These are phyloP conservation scores for Amylocystis lapponica DNA, from an alignment of 768 basidiomycete genomes.

Conservation along the genomic window DNA sequence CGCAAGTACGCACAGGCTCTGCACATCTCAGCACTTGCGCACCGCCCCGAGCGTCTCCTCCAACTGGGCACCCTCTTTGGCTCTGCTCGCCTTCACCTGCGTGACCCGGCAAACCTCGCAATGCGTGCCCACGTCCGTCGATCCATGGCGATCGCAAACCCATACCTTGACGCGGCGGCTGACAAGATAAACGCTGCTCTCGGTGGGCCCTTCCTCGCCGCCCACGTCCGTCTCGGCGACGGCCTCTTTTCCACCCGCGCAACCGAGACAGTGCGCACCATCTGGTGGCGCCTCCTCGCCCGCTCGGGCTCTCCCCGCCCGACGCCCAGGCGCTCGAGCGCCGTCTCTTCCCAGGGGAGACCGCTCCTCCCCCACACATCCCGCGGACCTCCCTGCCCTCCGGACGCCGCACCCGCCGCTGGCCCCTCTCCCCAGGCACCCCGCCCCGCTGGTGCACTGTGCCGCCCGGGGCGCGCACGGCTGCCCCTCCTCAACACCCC, in stretches of 20 bases:
- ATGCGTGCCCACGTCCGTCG: conserved; percentile 45
- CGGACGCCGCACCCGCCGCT: conserved; percentile 24
- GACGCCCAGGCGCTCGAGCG: conserved; percentile 11
- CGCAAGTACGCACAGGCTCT: conserved; percentile 41
- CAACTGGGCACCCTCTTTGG: conserved; percentile 76
- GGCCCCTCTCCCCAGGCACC: conserved; percentile 13
- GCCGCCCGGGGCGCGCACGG: conserved; percentile 34
- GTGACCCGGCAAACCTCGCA: conserved; percentile 30
- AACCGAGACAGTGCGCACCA: conserved; percentile 33
- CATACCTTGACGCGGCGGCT: conserved; percentile 38
- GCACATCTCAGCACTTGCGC: conserved; percentile 37
- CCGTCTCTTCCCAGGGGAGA: conserved; percentile 9
- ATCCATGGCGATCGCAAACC: conserved; percentile 53
- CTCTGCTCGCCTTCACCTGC: conserved; percentile 58
- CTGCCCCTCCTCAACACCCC: conserved; percentile 47
- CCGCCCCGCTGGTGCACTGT: conserved; percentile 21
- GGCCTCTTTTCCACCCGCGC: conserved; percentile 48
- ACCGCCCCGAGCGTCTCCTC: conserved; percentile 44
- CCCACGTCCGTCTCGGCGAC: conserved; percentile 67
- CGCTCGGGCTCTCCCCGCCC: conserved; percentile 35
- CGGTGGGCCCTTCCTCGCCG: conserved; percentile 44
- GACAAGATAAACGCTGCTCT: conserved; percentile 42
- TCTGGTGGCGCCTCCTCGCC: conserved; percentile 56
- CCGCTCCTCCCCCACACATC: conserved; percentile 10
- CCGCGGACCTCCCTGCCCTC: conserved; percentile 15